Conservation (phyloP, 140 eudicot genomes). For the Cichorium intybus region DNA sequence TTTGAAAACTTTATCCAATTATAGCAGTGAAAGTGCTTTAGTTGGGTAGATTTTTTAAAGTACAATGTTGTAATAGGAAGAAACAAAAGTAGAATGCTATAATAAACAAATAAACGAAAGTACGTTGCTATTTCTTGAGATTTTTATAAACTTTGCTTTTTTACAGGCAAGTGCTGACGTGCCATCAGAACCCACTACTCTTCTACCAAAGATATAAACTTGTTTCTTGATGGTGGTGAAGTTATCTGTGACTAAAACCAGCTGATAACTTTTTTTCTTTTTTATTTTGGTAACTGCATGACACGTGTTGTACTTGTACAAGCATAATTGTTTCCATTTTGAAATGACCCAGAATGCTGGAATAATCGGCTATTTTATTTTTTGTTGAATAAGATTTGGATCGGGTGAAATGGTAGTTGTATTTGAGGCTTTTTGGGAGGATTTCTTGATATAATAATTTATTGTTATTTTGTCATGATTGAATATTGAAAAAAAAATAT, state of each 20-base stretch:
- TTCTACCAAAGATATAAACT: constrained; percentile 63
- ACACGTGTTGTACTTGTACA: not conserved
- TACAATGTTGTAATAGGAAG: too few relatives aligned
- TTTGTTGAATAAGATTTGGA: constrained; percentile 21
- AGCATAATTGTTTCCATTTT: constrained; percentile 32
- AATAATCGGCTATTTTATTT: constrained; percentile 5
- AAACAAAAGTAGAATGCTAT: too few relatives aligned
- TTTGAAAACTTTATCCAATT: too few relatives aligned
- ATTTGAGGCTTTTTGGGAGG: not conserved
- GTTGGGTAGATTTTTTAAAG: too few relatives aligned
- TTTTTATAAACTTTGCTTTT: not conserved
- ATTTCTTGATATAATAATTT: constrained; percentile 8
- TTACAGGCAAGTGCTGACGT: constrained; percentile 76
- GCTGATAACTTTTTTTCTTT: constrained; percentile 8
- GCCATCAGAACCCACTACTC: constrained; percentile 73
- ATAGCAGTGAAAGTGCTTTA: too few relatives aligned
- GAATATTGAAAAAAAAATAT: not conserved
- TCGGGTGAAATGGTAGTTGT: not conserved
- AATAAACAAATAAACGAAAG: too few relatives aligned
- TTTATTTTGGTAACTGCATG: not conserved
- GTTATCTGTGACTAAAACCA: constrained; percentile 21
- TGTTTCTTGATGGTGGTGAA: constrained; percentile 2
- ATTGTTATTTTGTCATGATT: not conserved
- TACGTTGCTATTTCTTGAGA: not conserved
- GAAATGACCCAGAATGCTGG: constrained; percentile 16